phyloP scores from a whole-genome alignment of 2,329 filamentous ascomycete genomes.

The Coniochaeta hoffmannii region DNA sequence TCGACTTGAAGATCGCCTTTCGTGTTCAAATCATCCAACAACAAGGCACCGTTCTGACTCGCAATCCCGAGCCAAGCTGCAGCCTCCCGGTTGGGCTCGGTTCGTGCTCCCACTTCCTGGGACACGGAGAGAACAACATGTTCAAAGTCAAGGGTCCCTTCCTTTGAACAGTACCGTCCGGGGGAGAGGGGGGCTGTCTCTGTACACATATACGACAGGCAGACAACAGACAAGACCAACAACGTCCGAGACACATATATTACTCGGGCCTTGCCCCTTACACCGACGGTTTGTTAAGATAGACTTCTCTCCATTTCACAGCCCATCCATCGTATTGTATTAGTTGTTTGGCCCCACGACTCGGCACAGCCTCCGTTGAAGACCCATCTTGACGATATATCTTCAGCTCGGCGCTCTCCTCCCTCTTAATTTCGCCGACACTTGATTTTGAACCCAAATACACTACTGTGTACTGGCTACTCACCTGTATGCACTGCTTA shows the following conservation, averaged over 20 bases:
- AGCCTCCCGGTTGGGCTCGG: not conserved
- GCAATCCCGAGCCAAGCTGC: not conserved
- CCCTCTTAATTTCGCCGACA: not conserved
- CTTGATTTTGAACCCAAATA: not conserved
- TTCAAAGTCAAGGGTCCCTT: not conserved
- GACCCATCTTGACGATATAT: not conserved
- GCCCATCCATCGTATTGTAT: not conserved
- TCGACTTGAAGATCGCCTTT: not conserved
- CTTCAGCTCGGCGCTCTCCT: not conserved
- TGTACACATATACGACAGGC: not conserved
- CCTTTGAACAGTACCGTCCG: not conserved
- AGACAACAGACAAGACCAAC: too few species aligned
- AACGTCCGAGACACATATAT: too few species aligned
- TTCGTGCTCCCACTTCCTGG: not conserved
- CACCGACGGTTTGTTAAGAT: not conserved
- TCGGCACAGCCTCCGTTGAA: not conserved
- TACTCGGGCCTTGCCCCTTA: not conserved
- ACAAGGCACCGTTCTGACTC: not conserved
- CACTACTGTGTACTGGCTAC: not conserved
- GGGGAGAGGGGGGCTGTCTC: not conserved
- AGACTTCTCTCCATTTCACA: not conserved
- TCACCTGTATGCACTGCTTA: not conserved
- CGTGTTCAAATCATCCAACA: not conserved
- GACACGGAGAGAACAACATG: not conserved
- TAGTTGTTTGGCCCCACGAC: not conserved